A percentile compares a stretch with the other conserved stretches of the same genome.
These are phyloP conservation scores for Amylostereum chailletii DNA, from an alignment of 1,284 basidiomycete species.

Conservation along the genomic window DNA sequence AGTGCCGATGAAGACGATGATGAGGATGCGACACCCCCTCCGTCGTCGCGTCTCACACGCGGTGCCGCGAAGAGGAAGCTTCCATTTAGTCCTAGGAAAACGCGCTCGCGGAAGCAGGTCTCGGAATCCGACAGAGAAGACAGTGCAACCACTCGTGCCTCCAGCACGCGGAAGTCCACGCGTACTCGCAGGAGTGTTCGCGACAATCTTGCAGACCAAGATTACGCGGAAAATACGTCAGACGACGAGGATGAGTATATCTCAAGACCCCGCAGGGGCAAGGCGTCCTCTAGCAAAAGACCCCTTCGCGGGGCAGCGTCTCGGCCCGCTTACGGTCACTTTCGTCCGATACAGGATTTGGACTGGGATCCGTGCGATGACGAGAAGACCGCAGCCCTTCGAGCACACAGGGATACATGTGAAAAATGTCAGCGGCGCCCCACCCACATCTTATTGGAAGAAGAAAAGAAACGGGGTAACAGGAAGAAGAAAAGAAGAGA, in stretches of 20 bases:
- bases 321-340: conserved; percentile 57
- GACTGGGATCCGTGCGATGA: conserved; percentile 50
- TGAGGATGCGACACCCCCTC: conserved; percentile 18
- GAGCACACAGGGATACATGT: conserved; percentile 53
- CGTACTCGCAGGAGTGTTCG: conserved; percentile 2
- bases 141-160: not conserved
- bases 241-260: conserved; percentile 12
- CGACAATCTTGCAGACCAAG: conserved; percentile 1
- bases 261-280: conserved; percentile 2
- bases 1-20: conserved; percentile 2
- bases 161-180: conserved; percentile 6
- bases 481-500: conserved; percentile 33
- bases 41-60: conserved; percentile 9
- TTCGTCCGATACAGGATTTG: conserved; percentile 50
- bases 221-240: conserved; percentile 15
- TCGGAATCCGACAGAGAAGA: conserved; percentile 3
- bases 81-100: conserved; percentile 56
- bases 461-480: conserved; percentile 29
- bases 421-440: conserved; percentile 62
- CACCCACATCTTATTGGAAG: conserved; percentile 41
- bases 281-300: conserved; percentile 13
- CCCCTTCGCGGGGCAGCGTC: conserved; percentile 30
- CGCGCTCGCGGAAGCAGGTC: conserved; percentile 17
- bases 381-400: conserved; percentile 43
- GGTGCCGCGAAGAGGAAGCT: conserved; percentile 21